These are phyloP conservation scores for Apiospora kogelbergensis DNA, from an alignment of 2,329 filamentous ascomycete species.

Conservation along the genomic window DNA sequence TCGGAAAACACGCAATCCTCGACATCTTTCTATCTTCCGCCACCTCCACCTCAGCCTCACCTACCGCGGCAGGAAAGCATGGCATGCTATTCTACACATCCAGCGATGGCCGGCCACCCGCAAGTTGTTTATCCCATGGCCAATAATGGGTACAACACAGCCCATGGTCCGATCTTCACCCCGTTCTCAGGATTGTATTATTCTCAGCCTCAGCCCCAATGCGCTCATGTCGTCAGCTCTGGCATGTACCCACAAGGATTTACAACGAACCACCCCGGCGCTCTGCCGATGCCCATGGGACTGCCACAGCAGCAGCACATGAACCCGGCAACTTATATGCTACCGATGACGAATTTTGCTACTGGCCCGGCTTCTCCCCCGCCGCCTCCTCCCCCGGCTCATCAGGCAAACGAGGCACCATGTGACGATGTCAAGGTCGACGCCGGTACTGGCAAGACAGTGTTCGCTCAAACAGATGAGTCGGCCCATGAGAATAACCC, in stretches of 20 bases:
- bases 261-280: not conserved
- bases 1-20: not conserved
- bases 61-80: not conserved
- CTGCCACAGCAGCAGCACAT: not conserved
- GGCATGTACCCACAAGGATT: not conserved
- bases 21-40: not conserved
- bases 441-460: not conserved
- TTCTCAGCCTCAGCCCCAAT: not conserved
- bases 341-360: not conserved
- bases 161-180: not conserved
- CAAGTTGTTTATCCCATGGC: not conserved
- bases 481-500: not conserved
- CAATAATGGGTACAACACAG: not conserved
- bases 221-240: not conserved
- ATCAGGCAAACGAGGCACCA: too few species aligned
- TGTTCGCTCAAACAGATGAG: not conserved
- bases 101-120: not conserved
- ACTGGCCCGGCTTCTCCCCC: not conserved
- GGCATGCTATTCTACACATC: not conserved
- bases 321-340: too few species aligned
- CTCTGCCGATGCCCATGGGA: not conserved
- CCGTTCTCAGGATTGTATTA: not conserved
- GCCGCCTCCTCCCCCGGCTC: not conserved
- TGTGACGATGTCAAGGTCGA: not conserved
- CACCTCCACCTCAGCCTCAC: not conserved